phyloP scores from a whole-genome alignment of 2,329 filamentous ascomycete genomes.

The Alternaria viburni region DNA sequence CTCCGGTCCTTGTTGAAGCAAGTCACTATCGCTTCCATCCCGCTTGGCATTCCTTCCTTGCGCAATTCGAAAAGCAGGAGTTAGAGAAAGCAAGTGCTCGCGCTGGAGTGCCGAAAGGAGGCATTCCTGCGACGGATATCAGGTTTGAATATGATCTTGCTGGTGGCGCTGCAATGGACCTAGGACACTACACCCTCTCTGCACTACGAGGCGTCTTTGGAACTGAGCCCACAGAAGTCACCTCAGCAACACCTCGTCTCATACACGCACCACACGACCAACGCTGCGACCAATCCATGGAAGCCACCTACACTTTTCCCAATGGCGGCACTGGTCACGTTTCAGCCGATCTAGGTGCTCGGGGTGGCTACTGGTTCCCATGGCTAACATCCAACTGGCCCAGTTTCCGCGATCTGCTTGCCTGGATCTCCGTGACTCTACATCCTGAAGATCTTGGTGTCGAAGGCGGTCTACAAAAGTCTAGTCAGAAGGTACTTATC shows the following conservation, averaged over 20 bases:
- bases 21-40: slow-evolving; percentile 55
- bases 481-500: slow-evolving; percentile 14
- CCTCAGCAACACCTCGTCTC: slow-evolving; percentile 15
- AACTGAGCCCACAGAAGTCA: slow-evolving; percentile 35
- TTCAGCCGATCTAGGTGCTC: slow-evolving; percentile 17
- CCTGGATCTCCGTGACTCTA: slow-evolving; percentile 17
- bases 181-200: slow-evolving; percentile 46
- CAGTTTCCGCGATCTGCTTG: slow-evolving; percentile 12
- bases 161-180: slow-evolving; percentile 51
- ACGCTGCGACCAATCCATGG: slow-evolving; percentile 28
- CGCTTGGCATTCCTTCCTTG: slow-evolving; percentile 45
- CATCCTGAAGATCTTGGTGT: slow-evolving; percentile 7
- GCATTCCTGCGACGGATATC: slow-evolving; percentile 44
- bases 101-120: slow-evolving; percentile 30
- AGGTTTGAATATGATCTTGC: slow-evolving; percentile 49
- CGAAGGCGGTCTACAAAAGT: slow-evolving; percentile 12
- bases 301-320: slow-evolving; percentile 28
- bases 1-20: slow-evolving; percentile 54
- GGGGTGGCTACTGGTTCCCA: slow-evolving; percentile 27
- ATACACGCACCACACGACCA: slow-evolving; percentile 18
- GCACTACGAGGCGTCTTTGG: slow-evolving; percentile 33
- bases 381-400: slow-evolving; percentile 30
- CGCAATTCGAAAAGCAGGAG: slow-evolving; percentile 42
- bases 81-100: slow-evolving; percentile 43
- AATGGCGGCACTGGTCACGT: slow-evolving; percentile 26